Base-by-base conservation (phyloP, 2,329 filamentous ascomycete genomes). In the Blastomyces silverae region DNA sequence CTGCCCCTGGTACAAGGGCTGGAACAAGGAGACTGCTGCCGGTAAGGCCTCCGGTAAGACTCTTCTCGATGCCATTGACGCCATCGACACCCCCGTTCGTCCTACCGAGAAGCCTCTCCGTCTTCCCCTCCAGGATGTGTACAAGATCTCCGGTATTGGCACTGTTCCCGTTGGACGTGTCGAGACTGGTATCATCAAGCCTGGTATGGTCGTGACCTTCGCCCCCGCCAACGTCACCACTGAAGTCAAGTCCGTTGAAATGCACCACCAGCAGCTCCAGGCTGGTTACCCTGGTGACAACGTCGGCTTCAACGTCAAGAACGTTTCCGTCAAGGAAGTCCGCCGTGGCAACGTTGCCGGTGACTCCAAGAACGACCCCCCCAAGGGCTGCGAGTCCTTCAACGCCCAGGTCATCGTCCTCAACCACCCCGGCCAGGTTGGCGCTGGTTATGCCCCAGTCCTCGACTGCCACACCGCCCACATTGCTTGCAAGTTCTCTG, bases 301-400 rank as follows among this genome's bases (percentile, higher is more conserved):
- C 87, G 94, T 99, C 82, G 94, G 94, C 77, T 99, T 99, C 92
- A 99, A 99, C 91, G 93, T 99, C 85, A 99, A 99, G 92, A 99
- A 99, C 94, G 94, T 99, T 78, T 97, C 94, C 83, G 94, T 99
- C 85, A 99, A 99, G 92, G 94, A 99, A 82, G 96, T 99, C 80
- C 94, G 94, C 84, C 94, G 94, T 96, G 94, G 94, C 80, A 97
- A 99, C 89, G 94, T 99, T 76, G 90, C 90, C 78, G 91, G 92
- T 91, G 94, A 99, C 91, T 93, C 91, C 88, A 99, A 99, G 92
- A 95, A 96, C 87, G 94, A 99, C 85, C 94, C 94, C 76, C 91
- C 94, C 72, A 80, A 83, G 80, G 94, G 86, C 78, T 87, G 87
- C 78, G 92, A 93, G 77, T 92, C 89, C 78, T 99, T 99, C 92